Percentiles rank a stretch among this genome's conserved stretches.
phyloP scores from a whole-genome alignment of 345 rosid species.

The Corchorus capsularis region DNA sequence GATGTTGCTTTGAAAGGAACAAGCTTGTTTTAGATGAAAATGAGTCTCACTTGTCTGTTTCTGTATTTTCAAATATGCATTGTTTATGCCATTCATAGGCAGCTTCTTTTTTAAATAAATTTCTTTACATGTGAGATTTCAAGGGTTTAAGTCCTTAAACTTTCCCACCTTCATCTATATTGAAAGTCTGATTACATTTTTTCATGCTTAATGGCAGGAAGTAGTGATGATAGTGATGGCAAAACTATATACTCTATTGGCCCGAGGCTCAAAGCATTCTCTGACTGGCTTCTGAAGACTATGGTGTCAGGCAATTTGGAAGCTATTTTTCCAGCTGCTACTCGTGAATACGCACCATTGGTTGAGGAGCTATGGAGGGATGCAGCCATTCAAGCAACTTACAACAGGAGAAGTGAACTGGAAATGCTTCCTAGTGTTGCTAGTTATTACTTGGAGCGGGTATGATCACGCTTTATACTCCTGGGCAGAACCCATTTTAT shows the following conservation, averaged over 20 bases:
- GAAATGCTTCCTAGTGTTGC: slow-evolving; percentile 85
- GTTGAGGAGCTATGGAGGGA: slow-evolving; percentile 94
- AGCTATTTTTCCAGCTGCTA: slow-evolving; percentile 88
- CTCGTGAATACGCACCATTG: slow-evolving; percentile 95
- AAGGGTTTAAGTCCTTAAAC: neutral
- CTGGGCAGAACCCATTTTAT: neutral
- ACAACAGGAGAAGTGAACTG: slow-evolving; percentile 72
- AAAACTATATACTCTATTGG: slow-evolving; percentile 70
- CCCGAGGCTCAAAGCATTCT: slow-evolving; percentile 81
- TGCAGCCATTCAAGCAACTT: slow-evolving; percentile 81
- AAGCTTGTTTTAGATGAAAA: neutral
- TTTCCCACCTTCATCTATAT: neutral
- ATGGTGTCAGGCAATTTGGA: slow-evolving; percentile 91
- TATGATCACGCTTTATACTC: slow-evolving; percentile 41
- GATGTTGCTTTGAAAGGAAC: neutral
- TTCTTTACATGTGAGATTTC: neutral
- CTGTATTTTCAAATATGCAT: neutral
- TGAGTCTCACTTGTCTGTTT: neutral
- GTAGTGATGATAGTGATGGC: slow-evolving; percentile 21
- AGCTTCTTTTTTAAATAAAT: neutral
- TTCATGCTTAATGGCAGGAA: slow-evolving; percentile 44
- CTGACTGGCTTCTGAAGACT: slow-evolving; percentile 93
- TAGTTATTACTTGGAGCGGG: slow-evolving; percentile 85
- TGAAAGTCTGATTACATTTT: slow-evolving; percentile 13
- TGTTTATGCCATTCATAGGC: slow-evolving; percentile 9